Evolutionary conservation across 2,329 filamentous ascomycete species (phyloP).

Genomic region (Nigrospora osmanthi): DNA sequence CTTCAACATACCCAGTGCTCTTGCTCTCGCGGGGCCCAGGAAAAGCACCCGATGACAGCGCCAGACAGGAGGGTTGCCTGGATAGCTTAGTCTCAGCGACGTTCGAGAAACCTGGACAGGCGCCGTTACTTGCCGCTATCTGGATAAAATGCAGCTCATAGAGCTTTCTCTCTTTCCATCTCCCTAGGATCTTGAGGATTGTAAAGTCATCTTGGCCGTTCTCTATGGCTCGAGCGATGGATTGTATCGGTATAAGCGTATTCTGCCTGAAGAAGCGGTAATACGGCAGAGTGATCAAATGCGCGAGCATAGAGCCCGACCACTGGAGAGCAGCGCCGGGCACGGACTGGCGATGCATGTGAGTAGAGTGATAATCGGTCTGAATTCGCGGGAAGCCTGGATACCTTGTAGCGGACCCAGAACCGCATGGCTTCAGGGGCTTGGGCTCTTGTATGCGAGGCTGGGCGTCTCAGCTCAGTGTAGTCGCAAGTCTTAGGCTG

Average conservation of each 20-base stretch:
- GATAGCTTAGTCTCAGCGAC: background rate
- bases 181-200: slow-evolving; percentile 9
- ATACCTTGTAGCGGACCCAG: too few relatives aligned
- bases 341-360: background rate
- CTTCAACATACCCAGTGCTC: slow-evolving; percentile 13
- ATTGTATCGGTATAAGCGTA: slow-evolving; percentile 12
- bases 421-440: too few relatives aligned
- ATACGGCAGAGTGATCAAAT: slow-evolving; percentile 15
- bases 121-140: slow-evolving; percentile 10
- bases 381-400: too few relatives aligned
- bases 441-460: too few relatives aligned
- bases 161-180: slow-evolving; percentile 13
- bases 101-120: too few relatives aligned
- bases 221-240: slow-evolving; percentile 9
- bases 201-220: slow-evolving; percentile 4
- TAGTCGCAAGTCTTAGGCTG: too few relatives aligned
- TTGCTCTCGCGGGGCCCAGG: slow-evolving; percentile 11
- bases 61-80: slow-evolving; percentile 15
- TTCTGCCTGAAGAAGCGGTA: slow-evolving; percentile 18
- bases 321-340: background rate
- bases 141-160: slow-evolving; percentile 15
- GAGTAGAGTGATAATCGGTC: background rate
- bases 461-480: too few relatives aligned
- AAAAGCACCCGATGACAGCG: slow-evolving; percentile 19
- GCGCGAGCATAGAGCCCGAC: background rate